A percentile compares a stretch with the other conserved stretches of the same genome.
Evolutionary conservation across 2,329 filamentous ascomycete genomes (phyloP).

Genomic region (Onygena corvina): DNA sequence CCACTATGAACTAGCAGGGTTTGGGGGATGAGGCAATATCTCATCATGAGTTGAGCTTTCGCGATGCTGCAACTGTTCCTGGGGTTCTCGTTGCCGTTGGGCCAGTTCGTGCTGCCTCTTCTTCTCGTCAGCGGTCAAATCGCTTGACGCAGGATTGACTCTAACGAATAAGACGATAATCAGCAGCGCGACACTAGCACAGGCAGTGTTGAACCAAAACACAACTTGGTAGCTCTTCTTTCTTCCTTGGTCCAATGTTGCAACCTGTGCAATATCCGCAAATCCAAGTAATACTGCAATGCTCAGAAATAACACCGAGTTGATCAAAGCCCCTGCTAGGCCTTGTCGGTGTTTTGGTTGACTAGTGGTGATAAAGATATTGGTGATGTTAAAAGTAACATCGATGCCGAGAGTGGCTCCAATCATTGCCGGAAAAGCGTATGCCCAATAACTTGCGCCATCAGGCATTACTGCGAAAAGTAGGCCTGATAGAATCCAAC

Average conservation of each 20-base stretch:
- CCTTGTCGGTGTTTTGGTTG: conserved; percentile 57
- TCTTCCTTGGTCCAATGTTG: conserved; percentile 35
- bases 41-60: no score
- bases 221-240: conserved; percentile 50
- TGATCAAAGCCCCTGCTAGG: conserved; percentile 58
- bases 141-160: conserved; percentile 45
- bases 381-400: conserved; percentile 61
- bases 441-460: conserved; percentile 56
- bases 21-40: no score
- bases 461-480: conserved; percentile 54
- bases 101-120: conserved; percentile 2
- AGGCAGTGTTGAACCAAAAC: conserved; percentile 52
- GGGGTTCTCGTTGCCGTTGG: neutral
- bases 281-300: conserved; percentile 61
- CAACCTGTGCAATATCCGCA: conserved; percentile 49
- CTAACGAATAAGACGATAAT: conserved; percentile 44
- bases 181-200: conserved; percentile 41
- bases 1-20: neutral
- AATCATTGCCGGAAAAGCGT: conserved; percentile 52
- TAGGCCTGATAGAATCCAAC: conserved; percentile 47
- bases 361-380: conserved; percentile 64
- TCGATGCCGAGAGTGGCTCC: conserved; percentile 62
- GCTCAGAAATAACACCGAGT: conserved; percentile 57
- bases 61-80: neutral
- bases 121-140: conserved; percentile 48